A percentile compares a stretch with the other conserved stretches of the same genome.
Conservation (phyloP, 1,139 yeast genomes). For the Pichia sp. region DNA sequence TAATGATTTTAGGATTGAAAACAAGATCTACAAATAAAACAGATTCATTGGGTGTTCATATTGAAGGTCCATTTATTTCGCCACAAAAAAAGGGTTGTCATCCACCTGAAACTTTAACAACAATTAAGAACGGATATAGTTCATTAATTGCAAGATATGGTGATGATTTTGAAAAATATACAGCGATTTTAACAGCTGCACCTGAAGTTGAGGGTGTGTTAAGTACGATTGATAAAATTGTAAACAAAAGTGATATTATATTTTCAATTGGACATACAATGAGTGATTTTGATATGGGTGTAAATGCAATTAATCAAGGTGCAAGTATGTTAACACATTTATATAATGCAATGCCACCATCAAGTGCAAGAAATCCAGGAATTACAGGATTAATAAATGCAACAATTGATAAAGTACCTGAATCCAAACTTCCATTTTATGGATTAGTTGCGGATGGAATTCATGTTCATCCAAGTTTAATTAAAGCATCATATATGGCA, state of each 20-base stretch:
- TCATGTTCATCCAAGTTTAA: slow-evolving; percentile 57
- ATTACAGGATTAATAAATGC: slow-evolving; percentile 40
- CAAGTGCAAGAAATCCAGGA: slow-evolving; percentile 58
- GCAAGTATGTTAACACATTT: slow-evolving; percentile 59
- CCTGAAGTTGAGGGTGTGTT: slow-evolving; percentile 55
- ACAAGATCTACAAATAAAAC: slow-evolving; percentile 31
- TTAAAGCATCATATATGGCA: slow-evolving; percentile 46
- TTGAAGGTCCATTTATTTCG: slow-evolving; percentile 60
- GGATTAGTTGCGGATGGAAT: slow-evolving; percentile 61
- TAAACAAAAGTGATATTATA: slow-evolving; percentile 31
- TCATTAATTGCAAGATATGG: slow-evolving; percentile 35
- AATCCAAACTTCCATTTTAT: slow-evolving; percentile 39
- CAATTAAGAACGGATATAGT: slow-evolving; percentile 32
- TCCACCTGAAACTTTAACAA: slow-evolving; percentile 49
- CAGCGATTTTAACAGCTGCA: slow-evolving; percentile 54
- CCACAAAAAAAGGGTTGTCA: slow-evolving; percentile 57
- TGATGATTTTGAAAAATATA: slow-evolving; percentile 34
- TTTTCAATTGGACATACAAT: slow-evolving; percentile 56
- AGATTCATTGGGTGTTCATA: slow-evolving; percentile 58
- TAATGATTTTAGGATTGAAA: slow-evolving; percentile 38
- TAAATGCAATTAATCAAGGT: slow-evolving; percentile 46
- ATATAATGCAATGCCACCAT: slow-evolving; percentile 65
- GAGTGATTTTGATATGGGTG: slow-evolving; percentile 43
- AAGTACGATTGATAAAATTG: slow-evolving; percentile 41
- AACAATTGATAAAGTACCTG: slow-evolving; percentile 19